Evolutionary conservation across 305 asterid genomes (phyloP).

Genomic region (Fraxinus dipetala): DNA sequence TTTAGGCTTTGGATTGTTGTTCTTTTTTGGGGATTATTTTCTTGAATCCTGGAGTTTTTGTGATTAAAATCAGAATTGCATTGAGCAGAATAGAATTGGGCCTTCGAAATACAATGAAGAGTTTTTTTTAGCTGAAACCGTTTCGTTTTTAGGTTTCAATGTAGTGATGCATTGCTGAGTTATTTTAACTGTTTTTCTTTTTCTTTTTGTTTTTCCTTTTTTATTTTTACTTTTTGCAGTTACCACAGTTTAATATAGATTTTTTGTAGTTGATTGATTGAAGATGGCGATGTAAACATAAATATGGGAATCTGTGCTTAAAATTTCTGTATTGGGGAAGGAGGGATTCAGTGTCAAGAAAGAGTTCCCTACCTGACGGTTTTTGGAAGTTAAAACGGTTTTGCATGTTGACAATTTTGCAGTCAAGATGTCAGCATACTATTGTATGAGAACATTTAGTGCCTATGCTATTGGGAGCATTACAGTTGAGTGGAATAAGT

Average conservation of each 20-base stretch:
- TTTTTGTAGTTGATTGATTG: background rate
- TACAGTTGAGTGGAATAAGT: background rate
- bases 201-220: background rate
- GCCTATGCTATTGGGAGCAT: background rate
- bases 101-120: background rate
- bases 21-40: background rate
- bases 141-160: background rate
- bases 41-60: background rate
- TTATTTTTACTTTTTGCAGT: background rate
- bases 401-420: background rate
- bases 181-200: background rate
- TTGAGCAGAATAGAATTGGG: background rate
- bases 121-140: background rate
- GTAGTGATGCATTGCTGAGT: background rate
- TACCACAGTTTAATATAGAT: background rate
- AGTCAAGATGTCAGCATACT: background rate
- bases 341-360: background rate
- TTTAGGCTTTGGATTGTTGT: background rate
- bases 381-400: background rate
- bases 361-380: background rate
- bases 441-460: background rate
- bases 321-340: background rate
- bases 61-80: background rate
- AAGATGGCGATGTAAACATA: background rate
- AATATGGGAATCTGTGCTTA: background rate